Base-by-base conservation (phyloP, 495 filamentous ascomycete genomes). In the Xylaria castorea region DNA sequence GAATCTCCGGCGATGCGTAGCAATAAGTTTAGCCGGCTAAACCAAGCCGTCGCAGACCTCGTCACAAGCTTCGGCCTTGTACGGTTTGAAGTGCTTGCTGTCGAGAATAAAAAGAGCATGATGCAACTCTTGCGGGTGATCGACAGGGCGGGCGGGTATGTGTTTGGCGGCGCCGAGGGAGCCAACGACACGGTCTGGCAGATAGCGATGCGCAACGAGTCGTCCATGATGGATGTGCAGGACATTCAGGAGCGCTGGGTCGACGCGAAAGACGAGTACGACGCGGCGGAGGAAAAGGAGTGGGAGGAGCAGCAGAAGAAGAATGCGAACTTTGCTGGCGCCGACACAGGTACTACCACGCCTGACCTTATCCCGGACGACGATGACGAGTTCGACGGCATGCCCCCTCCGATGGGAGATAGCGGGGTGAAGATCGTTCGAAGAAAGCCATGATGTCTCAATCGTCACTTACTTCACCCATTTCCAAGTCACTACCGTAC, bases 231-330 rank as follows among this genome's bases (percentile, higher is more conserved):
- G 89, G 93, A 96, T 79, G 88, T 93, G 3, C 84, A 88, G 60
- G 96, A 99, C 82, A 89, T 98, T 74, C 94, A 99, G 81, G 96
- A 99, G 82, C 84, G 96, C 76, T 99, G 96, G 96, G 78, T 99
- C 12, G 94, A 97, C 81, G 84, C 90, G 42, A 95, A 93, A 78
- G 96, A 97, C 16, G 92, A 90, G 73, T 94, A 92, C 78, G 96
- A 99, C 81, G 93, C 93, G 66, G 77, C 87, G 69, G 96, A 99
- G 83, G 80, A 87, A 76, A 86, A 86, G 78, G 86, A 92, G 73
- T 87, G 91, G 84, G 91, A 93, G 77, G 91, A 91, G 78, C 78
- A 70, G 71, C 80, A 75, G 74, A 84, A 76, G 77, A 74, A 66
- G 74, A 77, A 55, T 78, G 77, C 72, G 36, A 80, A 57, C 22